Conservation (phyloP, 2,329 filamentous ascomycete species). For the Beauveria bassiana region DNA sequence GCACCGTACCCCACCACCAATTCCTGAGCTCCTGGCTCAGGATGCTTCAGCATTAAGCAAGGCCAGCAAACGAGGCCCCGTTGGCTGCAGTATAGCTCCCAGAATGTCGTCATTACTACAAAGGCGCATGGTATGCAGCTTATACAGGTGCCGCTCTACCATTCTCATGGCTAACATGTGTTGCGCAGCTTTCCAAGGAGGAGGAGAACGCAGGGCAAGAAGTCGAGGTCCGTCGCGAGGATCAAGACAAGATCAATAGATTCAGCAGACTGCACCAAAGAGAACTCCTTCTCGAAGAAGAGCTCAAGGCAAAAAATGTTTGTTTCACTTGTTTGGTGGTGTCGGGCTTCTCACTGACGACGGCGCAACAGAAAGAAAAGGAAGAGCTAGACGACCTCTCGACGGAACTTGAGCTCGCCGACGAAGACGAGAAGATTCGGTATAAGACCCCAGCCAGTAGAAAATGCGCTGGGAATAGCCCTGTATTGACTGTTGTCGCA, state of each 20-base stretch:
- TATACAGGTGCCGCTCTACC: not conserved
- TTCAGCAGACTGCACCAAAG: slow-evolving; percentile 93
- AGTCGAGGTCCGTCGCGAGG: slow-evolving; percentile 87
- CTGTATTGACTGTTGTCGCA: slow-evolving; percentile 28
- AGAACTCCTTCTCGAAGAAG: slow-evolving; percentile 69
- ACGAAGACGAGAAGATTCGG: slow-evolving; percentile 91
- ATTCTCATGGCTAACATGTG: slow-evolving; percentile 12
- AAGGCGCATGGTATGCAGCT: slow-evolving; percentile 48
- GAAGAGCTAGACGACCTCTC: slow-evolving; percentile 93
- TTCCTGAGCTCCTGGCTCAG: slow-evolving; percentile 1
- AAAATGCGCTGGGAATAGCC: not conserved
- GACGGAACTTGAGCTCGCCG: slow-evolving; percentile 84
- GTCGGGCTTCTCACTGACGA: slow-evolving; percentile 18
- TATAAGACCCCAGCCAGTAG: slow-evolving; percentile 38
- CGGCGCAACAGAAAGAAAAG: slow-evolving; percentile 73
- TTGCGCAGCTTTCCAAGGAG: slow-evolving; percentile 74
- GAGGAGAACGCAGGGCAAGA: slow-evolving; percentile 82
- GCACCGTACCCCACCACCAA: slow-evolving; percentile 11
- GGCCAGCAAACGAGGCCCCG: not conserved
- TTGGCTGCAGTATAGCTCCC: not conserved
- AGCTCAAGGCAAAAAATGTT: slow-evolving; percentile 72
- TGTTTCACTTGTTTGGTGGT: not conserved
- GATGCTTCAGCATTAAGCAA: not conserved
- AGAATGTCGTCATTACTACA: slow-evolving; percentile 43
- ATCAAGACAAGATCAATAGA: slow-evolving; percentile 97